Base-by-base conservation (phyloP, 805 yeast species). In the Ogataea siamensis region DNA sequence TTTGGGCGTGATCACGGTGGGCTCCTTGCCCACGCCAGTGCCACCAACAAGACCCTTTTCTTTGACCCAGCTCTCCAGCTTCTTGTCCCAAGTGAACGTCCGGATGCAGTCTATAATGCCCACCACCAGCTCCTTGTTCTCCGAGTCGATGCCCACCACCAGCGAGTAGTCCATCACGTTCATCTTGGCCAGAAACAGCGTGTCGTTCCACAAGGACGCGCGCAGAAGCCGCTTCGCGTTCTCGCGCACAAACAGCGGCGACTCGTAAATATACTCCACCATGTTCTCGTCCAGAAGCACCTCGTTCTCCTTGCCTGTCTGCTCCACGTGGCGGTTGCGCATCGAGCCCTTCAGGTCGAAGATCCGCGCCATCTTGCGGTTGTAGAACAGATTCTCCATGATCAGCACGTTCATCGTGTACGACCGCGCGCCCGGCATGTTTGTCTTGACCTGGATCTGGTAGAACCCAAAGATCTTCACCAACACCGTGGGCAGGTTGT, bases 11-110 rank as follows among this genome's bases (percentile, higher is more conserved):
- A 93, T 91, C 20, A 93, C 95, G 0, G 99, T 93, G 0, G 99
- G 99, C 48, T 86, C 95, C 52, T 86, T 91, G 1, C 87, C 86
- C 35, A 83, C 83, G 25, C 87, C 86, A 1, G 85, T 80, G 23
- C 64, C 62, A 5, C 88, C 88, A 28, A 91, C 95, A 24, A 93
- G 68, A 1, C 91, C 89, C 53, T 87, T 84, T 40, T 95, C 99
- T 58, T 93, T 93, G 24, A 93, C 99, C 99, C 99, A 93, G 58
- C 95, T 88, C 59, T 93, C 99, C 18, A 93, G 76, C 62, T 89
- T 93, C 62, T 93, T 93, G 55, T 93, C 99, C 99, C 99, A 93
- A 0, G 99, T 93, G 54, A 91, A 93, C 0, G 99, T 88, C 42
- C 99, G 66, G 29, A 93, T 80, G 69, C 94, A 93, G 60, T 93